Percentiles rank a stretch among this genome's conserved stretches.
phyloP scores from a whole-genome alignment of 78 protist genomes.

The Dictyostelium firmibasis region DNA sequence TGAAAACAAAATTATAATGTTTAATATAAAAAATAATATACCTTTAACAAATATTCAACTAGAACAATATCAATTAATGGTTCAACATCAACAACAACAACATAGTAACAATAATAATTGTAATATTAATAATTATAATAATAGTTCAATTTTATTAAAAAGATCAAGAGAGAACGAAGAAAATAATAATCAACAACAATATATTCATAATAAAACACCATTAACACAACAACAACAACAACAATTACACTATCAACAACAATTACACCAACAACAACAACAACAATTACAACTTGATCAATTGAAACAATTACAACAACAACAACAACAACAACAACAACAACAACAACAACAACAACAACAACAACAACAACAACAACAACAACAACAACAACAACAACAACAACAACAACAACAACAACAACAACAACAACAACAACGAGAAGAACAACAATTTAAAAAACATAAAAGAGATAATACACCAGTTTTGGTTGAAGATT shows the following conservation, averaged over 20 bases:
- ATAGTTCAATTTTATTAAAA: neutral
- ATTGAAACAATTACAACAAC: neutral
- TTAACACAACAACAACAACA: neutral
- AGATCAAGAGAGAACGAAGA: neutral
- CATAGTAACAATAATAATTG: neutral
- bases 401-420: neutral
- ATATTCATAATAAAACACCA: neutral
- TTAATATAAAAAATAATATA: neutral
- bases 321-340: neutral
- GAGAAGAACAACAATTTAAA: neutral
- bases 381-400: neutral
- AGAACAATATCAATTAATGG: neutral
- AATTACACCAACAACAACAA: neutral
- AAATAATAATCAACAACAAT: neutral
- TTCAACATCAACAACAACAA: neutral
- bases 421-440: neutral
- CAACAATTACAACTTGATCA: neutral
- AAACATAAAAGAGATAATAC: constrained; percentile 10
- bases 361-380: neutral
- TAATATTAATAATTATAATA: neutral
- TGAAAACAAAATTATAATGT: neutral
- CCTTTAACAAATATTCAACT: neutral
- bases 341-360: neutral
- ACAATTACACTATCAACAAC: neutral
- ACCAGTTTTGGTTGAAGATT: neutral